Conservation (phyloP, 2,329 filamentous ascomycete genomes). For the Cryphonectria carpinicola region DNA sequence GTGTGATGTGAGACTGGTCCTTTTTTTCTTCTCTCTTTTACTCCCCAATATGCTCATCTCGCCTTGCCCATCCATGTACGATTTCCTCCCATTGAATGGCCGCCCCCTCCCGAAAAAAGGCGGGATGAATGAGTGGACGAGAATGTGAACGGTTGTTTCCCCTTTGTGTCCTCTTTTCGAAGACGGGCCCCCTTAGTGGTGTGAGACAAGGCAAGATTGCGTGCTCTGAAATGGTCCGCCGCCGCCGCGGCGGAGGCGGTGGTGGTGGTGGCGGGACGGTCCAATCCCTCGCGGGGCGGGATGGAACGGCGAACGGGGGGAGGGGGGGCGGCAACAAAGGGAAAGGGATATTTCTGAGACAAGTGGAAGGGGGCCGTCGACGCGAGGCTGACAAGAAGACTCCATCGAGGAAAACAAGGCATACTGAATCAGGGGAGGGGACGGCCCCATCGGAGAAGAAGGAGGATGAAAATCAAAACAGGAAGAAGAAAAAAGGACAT, state of each 20-base stretch:
- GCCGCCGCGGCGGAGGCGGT: too few species aligned
- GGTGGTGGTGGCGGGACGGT: neutral
- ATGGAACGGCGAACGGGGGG: neutral
- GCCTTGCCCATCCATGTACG: neutral
- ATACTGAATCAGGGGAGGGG: too few species aligned
- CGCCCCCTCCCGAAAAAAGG: too few species aligned
- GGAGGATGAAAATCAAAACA: neutral
- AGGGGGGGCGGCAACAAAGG: neutral
- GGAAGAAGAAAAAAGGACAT: neutral
- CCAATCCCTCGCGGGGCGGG: neutral
- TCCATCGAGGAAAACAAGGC: too few species aligned
- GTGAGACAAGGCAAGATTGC: neutral
- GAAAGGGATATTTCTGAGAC: neutral
- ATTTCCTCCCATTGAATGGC: neutral
- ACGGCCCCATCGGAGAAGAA: neutral
- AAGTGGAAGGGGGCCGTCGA: neutral
- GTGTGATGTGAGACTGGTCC: neutral
- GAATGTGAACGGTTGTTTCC: neutral
- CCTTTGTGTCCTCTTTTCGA: neutral
- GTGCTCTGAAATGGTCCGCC: neutral
- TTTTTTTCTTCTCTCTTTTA: too few species aligned
- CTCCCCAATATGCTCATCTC: too few species aligned
- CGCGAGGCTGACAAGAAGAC: neutral
- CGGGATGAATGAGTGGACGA: too few species aligned
- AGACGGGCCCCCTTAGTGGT: too few species aligned